Conservation (phyloP, 2,329 filamentous ascomycete species). For the Herpotrichia juniperi region DNA sequence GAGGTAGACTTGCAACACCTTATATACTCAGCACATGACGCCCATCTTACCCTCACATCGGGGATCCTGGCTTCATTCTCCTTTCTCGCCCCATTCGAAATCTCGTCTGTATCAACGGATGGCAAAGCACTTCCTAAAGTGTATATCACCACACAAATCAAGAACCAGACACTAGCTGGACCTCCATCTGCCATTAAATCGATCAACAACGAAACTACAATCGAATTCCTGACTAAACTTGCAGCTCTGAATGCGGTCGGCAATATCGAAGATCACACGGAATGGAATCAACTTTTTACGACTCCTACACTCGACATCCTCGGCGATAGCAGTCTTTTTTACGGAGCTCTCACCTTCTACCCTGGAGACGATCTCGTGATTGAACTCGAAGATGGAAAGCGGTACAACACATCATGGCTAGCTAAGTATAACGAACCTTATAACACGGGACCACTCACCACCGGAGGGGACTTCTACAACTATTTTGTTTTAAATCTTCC, state of each 20-base stretch:
- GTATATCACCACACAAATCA: constrained; percentile 44
- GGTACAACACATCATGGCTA: constrained; percentile 21
- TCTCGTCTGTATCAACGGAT: constrained; percentile 33
- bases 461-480: constrained; percentile 52
- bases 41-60: constrained; percentile 31
- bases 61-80: constrained; percentile 35
- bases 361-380: constrained; percentile 34
- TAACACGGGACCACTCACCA: constrained; percentile 40
- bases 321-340: constrained; percentile 7
- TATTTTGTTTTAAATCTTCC: constrained; percentile 47
- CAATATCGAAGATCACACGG: constrained; percentile 47
- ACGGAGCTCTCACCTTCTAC: constrained; percentile 37
- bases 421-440: constrained; percentile 27
- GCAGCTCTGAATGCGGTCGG: constrained; percentile 41
- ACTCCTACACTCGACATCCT: constrained; percentile 28
- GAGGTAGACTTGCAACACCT: constrained; percentile 45
- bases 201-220: constrained; percentile 33
- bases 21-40: constrained; percentile 37
- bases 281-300: constrained; percentile 47
- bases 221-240: constrained; percentile 28
- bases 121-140: constrained; percentile 32
- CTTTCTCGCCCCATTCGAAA: constrained; percentile 27
- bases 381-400: constrained; percentile 29
- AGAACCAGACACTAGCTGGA: constrained; percentile 23
- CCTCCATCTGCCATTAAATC: constrained; percentile 27